A percentile compares a stretch with the other conserved stretches of the same genome.
Conservation (phyloP, 1,284 basidiomycete genomes). For the Lignosus rhinocerotis region DNA sequence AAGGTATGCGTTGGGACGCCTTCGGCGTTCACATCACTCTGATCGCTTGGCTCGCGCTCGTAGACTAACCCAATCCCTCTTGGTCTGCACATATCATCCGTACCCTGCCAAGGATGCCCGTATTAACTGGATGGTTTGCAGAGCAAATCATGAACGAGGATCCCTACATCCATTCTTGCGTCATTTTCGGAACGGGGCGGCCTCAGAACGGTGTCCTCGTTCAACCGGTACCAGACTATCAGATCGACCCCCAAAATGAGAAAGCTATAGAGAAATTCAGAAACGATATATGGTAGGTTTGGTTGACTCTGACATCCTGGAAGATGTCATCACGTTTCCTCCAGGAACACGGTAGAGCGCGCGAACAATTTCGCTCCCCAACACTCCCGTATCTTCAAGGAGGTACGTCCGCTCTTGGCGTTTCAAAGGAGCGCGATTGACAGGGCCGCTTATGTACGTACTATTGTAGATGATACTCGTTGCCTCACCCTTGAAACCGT, state of each 20-base stretch:
- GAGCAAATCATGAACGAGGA: conserved; percentile 34
- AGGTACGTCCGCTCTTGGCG: conserved; percentile 16
- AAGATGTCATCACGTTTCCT: background rate
- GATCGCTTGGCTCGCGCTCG: background rate
- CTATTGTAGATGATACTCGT: conserved; percentile 35
- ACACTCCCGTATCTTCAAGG: conserved; percentile 43
- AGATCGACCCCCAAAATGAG: conserved; percentile 27
- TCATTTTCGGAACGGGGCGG: conserved; percentile 43
- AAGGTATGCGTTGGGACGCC: conserved; percentile 4
- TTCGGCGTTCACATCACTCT: background rate
- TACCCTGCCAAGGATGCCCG: conserved; percentile 28
- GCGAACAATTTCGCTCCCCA: conserved; percentile 40
- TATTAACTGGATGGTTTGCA: background rate
- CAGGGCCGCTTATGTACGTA: background rate
- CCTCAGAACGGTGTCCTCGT: conserved; percentile 39
- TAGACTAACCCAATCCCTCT: conserved; percentile 45
- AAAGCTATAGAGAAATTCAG: conserved; percentile 26
- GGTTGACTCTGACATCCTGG: background rate
- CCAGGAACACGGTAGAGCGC: conserved; percentile 39
- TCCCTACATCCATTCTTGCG: conserved; percentile 32
- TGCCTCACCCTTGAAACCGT: conserved; percentile 30
- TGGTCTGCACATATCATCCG: conserved; percentile 26
- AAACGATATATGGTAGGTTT: conserved; percentile 34
- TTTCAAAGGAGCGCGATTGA: background rate
- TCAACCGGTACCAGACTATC: conserved; percentile 28